A percentile compares a stretch with the other conserved stretches of the same genome.
Conservation (phyloP, 2,329 filamentous ascomycete species). For the Sporothrix humicola region DNA sequence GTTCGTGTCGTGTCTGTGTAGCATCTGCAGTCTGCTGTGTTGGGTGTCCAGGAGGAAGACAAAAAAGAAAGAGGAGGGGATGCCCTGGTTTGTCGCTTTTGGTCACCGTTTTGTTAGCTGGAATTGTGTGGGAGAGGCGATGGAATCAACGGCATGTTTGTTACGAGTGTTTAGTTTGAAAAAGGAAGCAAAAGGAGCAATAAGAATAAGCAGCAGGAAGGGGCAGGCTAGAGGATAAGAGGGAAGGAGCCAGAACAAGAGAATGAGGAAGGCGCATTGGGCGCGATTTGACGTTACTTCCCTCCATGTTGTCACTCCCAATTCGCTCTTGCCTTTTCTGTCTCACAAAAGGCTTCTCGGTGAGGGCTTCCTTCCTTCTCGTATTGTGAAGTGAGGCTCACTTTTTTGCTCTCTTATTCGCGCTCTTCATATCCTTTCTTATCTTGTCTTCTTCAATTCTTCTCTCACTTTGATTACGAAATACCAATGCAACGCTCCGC, state of each 20-base stretch:
- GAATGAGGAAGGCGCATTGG: not conserved
- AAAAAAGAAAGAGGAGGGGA: not conserved
- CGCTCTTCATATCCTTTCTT: too few species aligned
- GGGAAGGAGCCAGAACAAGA: not conserved
- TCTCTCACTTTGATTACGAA: not conserved
- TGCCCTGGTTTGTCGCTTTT: too few species aligned
- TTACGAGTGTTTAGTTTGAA: not conserved
- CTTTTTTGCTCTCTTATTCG: not conserved
- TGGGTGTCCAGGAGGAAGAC: not conserved
- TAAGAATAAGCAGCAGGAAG: not conserved
- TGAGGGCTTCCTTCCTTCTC: not conserved
- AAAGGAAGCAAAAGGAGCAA: not conserved
- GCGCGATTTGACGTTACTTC: not conserved
- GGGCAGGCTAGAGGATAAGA: not conserved
- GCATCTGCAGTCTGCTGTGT: not conserved
- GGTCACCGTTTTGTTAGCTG: not conserved
- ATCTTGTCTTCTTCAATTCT: not conserved
- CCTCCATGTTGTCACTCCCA: not conserved
- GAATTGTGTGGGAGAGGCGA: not conserved
- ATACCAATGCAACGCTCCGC: not conserved
- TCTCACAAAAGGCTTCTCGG: not conserved
- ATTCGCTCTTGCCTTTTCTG: not conserved
- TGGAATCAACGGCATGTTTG: constrained; percentile 6
- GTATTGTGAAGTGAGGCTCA: not conserved
- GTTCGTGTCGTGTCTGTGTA: not conserved